phyloP scores from a whole-genome alignment of 345 rosid genomes.

The Gossypium sturtianum region DNA sequence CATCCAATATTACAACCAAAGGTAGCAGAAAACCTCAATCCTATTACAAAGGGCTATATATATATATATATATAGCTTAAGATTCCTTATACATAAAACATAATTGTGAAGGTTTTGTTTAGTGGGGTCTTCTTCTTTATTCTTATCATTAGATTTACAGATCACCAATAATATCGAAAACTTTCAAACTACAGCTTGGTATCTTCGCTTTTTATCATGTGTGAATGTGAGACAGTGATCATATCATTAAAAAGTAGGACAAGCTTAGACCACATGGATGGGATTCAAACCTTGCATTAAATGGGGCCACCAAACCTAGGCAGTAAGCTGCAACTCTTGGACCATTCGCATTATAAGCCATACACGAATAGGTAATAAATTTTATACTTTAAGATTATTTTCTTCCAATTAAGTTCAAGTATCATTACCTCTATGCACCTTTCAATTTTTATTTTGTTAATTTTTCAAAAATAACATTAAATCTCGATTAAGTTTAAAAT shows the following conservation, averaged over 20 bases:
- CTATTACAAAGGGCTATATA: too few relatives aligned
- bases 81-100: background rate
- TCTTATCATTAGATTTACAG: background rate
- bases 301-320: background rate
- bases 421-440: background rate
- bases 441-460: too few relatives aligned
- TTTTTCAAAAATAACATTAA: too few relatives aligned
- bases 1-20: background rate
- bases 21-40: background rate
- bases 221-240: background rate
- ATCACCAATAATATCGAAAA: background rate
- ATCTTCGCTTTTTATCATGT: background rate
- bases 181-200: background rate
- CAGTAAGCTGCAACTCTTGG: background rate
- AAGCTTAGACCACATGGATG: constrained; percentile 3
- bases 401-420: background rate
- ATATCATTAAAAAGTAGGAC: background rate
- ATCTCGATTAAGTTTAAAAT: too few relatives aligned
- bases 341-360: background rate
- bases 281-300: background rate
- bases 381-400: too few relatives aligned
- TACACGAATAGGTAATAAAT: too few relatives aligned
- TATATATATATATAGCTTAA: background rate
- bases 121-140: background rate
- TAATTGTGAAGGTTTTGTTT: background rate